A percentile compares a stretch with the other conserved stretches of the same genome.
Evolutionary conservation across 352 stramenopile species (phyloP).

Genomic region (Globisporangium recalcitrans): DNA sequence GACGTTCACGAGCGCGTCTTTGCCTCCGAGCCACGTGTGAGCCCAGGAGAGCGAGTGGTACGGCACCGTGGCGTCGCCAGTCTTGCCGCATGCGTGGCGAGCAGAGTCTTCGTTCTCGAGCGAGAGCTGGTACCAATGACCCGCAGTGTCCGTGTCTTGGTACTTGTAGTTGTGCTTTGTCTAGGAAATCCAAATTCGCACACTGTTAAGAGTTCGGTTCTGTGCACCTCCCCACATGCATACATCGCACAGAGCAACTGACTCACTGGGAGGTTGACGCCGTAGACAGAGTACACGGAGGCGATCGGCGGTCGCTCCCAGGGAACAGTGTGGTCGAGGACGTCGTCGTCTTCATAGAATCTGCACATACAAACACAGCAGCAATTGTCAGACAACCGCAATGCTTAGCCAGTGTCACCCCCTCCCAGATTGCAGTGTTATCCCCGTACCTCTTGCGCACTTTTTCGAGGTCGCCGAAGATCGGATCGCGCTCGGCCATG

Average conservation of each 20-base stretch:
- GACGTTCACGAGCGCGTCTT: slow-evolving; percentile 43
- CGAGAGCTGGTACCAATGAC: slow-evolving; percentile 62
- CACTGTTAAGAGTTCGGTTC: neutral
- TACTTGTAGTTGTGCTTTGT: slow-evolving; percentile 75
- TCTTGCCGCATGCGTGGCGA: slow-evolving; percentile 57
- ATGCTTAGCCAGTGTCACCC: neutral
- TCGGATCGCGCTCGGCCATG: slow-evolving; percentile 52
- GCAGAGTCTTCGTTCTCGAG: slow-evolving; percentile 43
- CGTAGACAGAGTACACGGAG: slow-evolving; percentile 73
- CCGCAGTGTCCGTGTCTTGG: slow-evolving; percentile 37
- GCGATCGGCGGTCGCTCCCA: slow-evolving; percentile 69
- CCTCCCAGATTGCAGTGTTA: neutral
- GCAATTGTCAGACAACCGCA: neutral
- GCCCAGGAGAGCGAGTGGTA: slow-evolving; percentile 81
- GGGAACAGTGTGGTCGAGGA: slow-evolving; percentile 50
- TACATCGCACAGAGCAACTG: neutral
- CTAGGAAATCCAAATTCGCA: slow-evolving; percentile 15
- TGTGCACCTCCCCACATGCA: neutral
- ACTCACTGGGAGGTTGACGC: slow-evolving; percentile 65
- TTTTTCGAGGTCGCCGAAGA: slow-evolving; percentile 57
- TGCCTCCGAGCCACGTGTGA: slow-evolving; percentile 64
- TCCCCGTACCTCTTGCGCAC: slow-evolving; percentile 35
- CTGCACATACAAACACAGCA: slow-evolving; percentile 10
- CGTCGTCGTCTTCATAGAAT: slow-evolving; percentile 65
- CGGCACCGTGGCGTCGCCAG: slow-evolving; percentile 63